These are phyloP conservation scores for Tetracladium setigerum DNA, from an alignment of 495 filamentous ascomycete genomes.

Conservation along the genomic window DNA sequence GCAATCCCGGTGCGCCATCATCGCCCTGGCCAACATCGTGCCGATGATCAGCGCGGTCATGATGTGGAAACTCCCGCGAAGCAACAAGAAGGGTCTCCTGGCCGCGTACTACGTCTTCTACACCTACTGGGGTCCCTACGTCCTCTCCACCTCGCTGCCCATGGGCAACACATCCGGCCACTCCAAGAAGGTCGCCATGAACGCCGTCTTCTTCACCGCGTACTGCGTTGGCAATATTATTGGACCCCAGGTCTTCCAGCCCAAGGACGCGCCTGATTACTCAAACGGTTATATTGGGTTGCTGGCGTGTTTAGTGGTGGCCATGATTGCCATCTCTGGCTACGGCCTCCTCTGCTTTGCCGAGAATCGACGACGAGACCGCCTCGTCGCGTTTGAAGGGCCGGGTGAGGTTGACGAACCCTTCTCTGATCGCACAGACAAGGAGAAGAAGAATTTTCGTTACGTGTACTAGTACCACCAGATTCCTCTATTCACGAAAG, in stretches of 20 bases:
- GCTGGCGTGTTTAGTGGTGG: too few species aligned
- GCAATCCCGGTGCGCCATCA: slow-evolving; percentile 16
- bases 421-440: too few species aligned
- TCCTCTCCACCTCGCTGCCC: slow-evolving; percentile 1
- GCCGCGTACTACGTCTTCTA: slow-evolving; percentile 8
- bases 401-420: too few species aligned
- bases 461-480: too few species aligned
- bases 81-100: slow-evolving; percentile 18
- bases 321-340: too few species aligned
- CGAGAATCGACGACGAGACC: too few species aligned
- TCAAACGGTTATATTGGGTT: too few species aligned
- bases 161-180: slow-evolving; percentile 9
- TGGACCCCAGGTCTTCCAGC: slow-evolving; percentile 14
- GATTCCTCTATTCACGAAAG: too few species aligned
- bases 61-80: slow-evolving; percentile 9
- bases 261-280: slow-evolving; percentile 4
- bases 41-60: slow-evolving; percentile 17
- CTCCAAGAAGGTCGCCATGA: slow-evolving; percentile 18
- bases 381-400: too few species aligned
- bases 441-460: too few species aligned
- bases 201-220: slow-evolving; percentile 13
- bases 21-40: slow-evolving; percentile 14
- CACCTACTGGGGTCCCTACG: slow-evolving; percentile 6
- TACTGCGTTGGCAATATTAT: slow-evolving; percentile 22
- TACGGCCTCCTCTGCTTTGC: too few species aligned